Base-by-base conservation (phyloP, 192 early-diverging fungal genomes). In the Powellomyces hirtus region DNA sequence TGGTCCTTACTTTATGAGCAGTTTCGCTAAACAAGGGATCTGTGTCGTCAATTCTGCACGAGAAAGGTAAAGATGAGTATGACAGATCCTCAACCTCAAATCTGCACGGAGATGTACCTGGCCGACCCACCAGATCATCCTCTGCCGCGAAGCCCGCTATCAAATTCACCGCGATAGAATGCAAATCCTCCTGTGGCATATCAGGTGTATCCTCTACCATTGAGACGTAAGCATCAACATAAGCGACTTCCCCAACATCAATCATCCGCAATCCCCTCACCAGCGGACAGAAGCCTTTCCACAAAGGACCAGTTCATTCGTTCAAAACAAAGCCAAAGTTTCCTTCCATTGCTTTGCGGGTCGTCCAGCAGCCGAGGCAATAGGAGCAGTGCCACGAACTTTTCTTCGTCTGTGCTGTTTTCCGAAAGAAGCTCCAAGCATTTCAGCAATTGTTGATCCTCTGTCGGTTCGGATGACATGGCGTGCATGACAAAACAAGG, bases 231-330 rank as follows among this genome's bases (percentile, higher is more conserved):
- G n/a, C n/a, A n/a, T n/a, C n/a, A n/a, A n/a, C n/a, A n/a, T n/a
- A n/a, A n/a, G n/a, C n/a, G n/a, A n/a, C n/a, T n/a, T n/a, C n/a
- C n/a, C n/a, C n/a, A n/a, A n/a, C n/a, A n/a, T n/a, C n/a, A n/a
- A n/a, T n/a, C n/a, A n/a, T n/a, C n/a, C n/a, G n/a, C n/a, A n/a
- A n/a, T n/a, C n/a, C n/a, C n/a, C n/a, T n/a, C n/a, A n/a, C 60
- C 16, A 0, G 81, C 72, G 40, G 70, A 59, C 53, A 85, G 57
- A 7, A 85, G 62, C 3, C 83, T 64, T 51, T 81, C 77, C 35
- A 85, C 61, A 59, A 85, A 85, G 24, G 55, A 71, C 62, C 81
- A 85, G 56, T 82, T 74, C 77, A 85, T 83, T 4, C 60, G 70
- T 20, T 77, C 68, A 70, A 79, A 83, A 0, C 75, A 75, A 37